These are phyloP conservation scores for Solanum medicagineum DNA, from an alignment of 257 asterid genomes.

Conservation along the genomic window DNA sequence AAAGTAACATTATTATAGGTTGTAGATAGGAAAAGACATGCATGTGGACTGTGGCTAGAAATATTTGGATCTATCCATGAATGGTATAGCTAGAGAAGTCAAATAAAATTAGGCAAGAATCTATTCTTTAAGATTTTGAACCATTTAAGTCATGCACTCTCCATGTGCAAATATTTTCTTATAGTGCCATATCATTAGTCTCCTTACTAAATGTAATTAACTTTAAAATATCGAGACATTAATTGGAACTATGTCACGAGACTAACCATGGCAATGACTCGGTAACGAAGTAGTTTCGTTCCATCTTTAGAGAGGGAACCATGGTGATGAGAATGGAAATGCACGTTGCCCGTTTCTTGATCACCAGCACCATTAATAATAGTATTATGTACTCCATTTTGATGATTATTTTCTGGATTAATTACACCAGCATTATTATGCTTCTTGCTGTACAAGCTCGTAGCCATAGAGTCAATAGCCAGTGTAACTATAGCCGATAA, in stretches of 20 bases:
- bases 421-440: background rate
- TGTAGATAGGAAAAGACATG: background rate
- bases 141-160: background rate
- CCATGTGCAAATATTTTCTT: background rate
- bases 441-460: slow-evolving; percentile 31
- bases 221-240: background rate
- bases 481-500: slow-evolving; percentile 41
- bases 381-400: background rate
- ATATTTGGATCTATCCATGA: background rate
- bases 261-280: slow-evolving; percentile 54
- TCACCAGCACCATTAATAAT: background rate
- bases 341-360: slow-evolving; percentile 16
- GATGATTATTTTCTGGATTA: background rate
- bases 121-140: background rate
- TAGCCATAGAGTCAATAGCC: slow-evolving; percentile 49
- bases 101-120: background rate
- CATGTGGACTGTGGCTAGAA: background rate
- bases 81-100: background rate
- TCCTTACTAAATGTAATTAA: background rate
- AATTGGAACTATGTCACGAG: background rate
- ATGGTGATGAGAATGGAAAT: slow-evolving; percentile 26
- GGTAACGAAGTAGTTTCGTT: slow-evolving; percentile 35
- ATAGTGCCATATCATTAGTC: background rate
- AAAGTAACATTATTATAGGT: background rate
- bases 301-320: slow-evolving; percentile 13